Evolutionary conservation across 2,329 filamentous ascomycete species (phyloP), one percentile per base, ranked within the genome.

Genomic region (Blastomyces percursus): DNA sequence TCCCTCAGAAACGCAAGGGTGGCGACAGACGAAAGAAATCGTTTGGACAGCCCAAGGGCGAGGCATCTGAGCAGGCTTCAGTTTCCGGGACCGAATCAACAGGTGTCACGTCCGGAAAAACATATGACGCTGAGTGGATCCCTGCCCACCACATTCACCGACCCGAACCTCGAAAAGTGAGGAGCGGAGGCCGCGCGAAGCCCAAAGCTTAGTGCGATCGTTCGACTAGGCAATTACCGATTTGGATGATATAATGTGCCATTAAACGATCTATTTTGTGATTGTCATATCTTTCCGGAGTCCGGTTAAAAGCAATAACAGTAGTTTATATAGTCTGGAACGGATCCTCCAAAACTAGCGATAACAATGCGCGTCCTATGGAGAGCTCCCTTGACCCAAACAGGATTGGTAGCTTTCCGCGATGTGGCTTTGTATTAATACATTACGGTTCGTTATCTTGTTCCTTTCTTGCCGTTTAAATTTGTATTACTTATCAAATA

Each of bases 81-180:
- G 84, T 88, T 58, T 84, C 88, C 48, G 88, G 88, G 66, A 83
- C 85, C 66, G 89, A 91, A 76, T 85, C 86, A 59, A 86, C 85
- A 66, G 83, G 87, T 62, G 86, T 84, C 66, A 81, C 86, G 65
- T 59, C 57, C 21, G 57, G 57, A 50, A 90, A 90, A 79, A 82
- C 82, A 65, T 96, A 92, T 77, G 92, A 96, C 71, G 88, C 93
- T 80, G 90, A 87, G 80, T 96, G 93, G 92, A 96, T 96, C 70
- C 91, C 92, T 38, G 85, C 86, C 66, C 86, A 89, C 75, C 92
- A 97, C 78, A 85, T 96, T 76, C 90, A 93, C 80, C 87, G 90
- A 69, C 92, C 93, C 46, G 82, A 88, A 69, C 88, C 84, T 56
- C 81, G 80, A 69, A 81, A 84, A 68, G 81, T 86, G 62, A 82